Percentiles rank a stretch among this genome's conserved stretches.
Conservation (phyloP, 2,329 filamentous ascomycete genomes). For the Lojkania enalia region DNA sequence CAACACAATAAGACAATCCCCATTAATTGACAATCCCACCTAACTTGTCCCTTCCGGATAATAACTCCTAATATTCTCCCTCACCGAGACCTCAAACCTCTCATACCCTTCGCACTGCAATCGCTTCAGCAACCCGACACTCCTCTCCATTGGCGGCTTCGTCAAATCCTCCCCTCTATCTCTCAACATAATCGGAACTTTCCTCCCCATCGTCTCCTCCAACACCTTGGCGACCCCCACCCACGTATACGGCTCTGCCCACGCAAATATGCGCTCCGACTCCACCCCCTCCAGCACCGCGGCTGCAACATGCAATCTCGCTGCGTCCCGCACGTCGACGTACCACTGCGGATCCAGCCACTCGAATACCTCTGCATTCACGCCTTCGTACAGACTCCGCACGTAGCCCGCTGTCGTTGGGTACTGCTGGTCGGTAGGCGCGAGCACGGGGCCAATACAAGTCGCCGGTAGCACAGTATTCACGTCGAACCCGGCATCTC, state of each 20-base stretch:
- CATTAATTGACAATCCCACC: too few relatives aligned
- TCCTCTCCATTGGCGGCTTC: conserved; percentile 4
- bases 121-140: conserved; percentile 12
- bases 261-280: conserved; percentile 16
- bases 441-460: conserved; percentile 16
- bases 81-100: conserved; percentile 14
- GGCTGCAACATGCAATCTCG: conserved; percentile 18
- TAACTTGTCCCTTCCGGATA: conserved; percentile 9
- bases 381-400: conserved; percentile 12
- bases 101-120: conserved; percentile 15
- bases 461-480: conserved; percentile 16
- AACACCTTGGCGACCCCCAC: conserved; percentile 14
- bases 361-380: conserved; percentile 10
- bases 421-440: conserved; percentile 13
- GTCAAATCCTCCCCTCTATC: conserved; percentile 19
- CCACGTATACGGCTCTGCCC: conserved; percentile 17
- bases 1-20: too few relatives aligned
- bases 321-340: conserved; percentile 17
- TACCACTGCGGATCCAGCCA: conserved; percentile 14
- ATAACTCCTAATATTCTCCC: conserved; percentile 15
- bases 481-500: conserved; percentile 14
- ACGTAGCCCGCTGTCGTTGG: conserved; percentile 17
- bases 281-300: conserved; percentile 18
- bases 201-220: conserved; percentile 13
- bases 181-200: conserved; percentile 9